Conservation (phyloP, 257 asterid genomes). For the Solanum clarkiae region DNA sequence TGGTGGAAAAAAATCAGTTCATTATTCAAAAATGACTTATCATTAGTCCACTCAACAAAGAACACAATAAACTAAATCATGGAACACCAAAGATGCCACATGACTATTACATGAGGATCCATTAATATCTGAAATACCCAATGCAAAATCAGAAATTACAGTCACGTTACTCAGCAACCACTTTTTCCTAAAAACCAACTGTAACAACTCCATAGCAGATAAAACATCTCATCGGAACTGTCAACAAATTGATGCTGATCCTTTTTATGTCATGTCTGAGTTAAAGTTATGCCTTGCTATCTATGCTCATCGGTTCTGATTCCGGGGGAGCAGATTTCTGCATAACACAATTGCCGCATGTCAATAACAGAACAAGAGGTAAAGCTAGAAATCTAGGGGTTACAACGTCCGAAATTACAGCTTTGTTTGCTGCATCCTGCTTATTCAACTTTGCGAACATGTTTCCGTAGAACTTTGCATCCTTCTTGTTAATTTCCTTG, state of each 20-base stretch:
- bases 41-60: not conserved
- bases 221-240: not conserved
- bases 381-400: not conserved
- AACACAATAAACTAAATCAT: not conserved
- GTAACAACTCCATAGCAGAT: not conserved
- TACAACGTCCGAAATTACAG: slow-evolving; percentile 1
- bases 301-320: slow-evolving; percentile 28
- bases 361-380: no score
- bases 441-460: slow-evolving; percentile 31
- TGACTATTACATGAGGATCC: not conserved
- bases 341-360: no score
- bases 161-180: not conserved
- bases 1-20: no score
- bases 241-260: not conserved
- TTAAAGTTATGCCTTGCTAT: slow-evolving; percentile 36
- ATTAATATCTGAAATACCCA: not conserved
- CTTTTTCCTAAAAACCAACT: not conserved
- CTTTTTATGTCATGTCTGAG: not conserved
- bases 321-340: slow-evolving; percentile 29
- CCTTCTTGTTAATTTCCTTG: slow-evolving; percentile 32
- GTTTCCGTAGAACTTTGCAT: slow-evolving; percentile 33
- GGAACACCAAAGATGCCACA: not conserved
- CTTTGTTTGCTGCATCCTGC: not conserved
- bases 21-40: not conserved
- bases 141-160: not conserved